Conservation (phyloP, 2,329 filamentous ascomycete species). For the Aspergillus aculeatus region DNA sequence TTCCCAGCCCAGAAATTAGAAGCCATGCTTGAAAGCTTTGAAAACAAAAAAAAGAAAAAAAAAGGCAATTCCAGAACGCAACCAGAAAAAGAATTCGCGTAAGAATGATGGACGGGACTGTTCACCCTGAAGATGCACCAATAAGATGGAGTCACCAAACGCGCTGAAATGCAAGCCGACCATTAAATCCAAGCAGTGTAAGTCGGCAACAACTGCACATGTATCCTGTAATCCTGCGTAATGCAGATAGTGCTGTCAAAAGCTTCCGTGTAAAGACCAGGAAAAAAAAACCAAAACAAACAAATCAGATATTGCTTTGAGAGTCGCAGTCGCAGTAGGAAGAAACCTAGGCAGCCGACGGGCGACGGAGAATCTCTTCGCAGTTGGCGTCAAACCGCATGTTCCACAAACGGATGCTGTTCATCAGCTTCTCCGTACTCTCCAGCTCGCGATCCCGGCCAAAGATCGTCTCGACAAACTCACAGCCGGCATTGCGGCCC, state of each 20-base stretch:
- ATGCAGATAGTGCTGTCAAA: not conserved
- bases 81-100: slow-evolving; percentile 9
- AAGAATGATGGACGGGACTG: slow-evolving; percentile 15
- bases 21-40: too few relatives aligned
- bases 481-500: slow-evolving; percentile 86
- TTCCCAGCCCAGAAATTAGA: slow-evolving; percentile 23
- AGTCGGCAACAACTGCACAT: not conserved
- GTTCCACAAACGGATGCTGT: slow-evolving; percentile 81
- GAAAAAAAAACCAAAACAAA: slow-evolving; percentile 1
- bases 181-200: not conserved
- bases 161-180: slow-evolving; percentile 38
- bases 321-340: not conserved
- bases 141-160: slow-evolving; percentile 30
- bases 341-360: slow-evolving; percentile 38
- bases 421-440: slow-evolving; percentile 90
- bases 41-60: too few relatives aligned
- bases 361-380: slow-evolving; percentile 73
- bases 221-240: slow-evolving; percentile 2
- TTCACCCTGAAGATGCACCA: slow-evolving; percentile 26
- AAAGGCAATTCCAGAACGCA: not conserved
- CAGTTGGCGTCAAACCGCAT: slow-evolving; percentile 95
- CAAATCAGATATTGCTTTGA: slow-evolving; percentile 5
- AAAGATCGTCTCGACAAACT: slow-evolving; percentile 96
- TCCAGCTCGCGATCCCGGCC: slow-evolving; percentile 86
- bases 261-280: not conserved